Base-by-base conservation (phyloP, 2,329 filamentous ascomycete genomes). In the Fusarium secorum region DNA sequence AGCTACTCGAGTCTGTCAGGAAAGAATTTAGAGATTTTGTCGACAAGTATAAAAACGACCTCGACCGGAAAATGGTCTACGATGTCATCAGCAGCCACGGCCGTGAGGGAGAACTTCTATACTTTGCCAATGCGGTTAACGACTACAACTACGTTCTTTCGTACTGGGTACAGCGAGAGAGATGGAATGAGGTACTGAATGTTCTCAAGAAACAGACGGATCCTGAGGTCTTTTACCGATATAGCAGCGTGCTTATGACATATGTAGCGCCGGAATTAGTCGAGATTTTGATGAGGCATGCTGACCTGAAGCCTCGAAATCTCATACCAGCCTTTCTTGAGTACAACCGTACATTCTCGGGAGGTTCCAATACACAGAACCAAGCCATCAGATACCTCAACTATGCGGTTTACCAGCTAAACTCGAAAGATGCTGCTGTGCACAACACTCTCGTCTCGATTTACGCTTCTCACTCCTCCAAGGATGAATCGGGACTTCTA, bases 401-500 rank as follows among this genome's bases (percentile, higher is more conserved):
- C 72, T 97, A 95, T 79, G 93, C 94, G 64, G 95, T 99, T 76
- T 95, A 97, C 82, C 89, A 95, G 82, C 87, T 95, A 76, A 87
- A 92, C 79, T 91, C 94, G 57, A 87, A 91, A 64, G 88, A 95
- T 76, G 90, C 96, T 5, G 95, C 96, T 4, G 91, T 99, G 15
- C 96, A 99, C 83, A 99, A 99, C 79, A 98, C 96, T 0, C 88
- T 99, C 10, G 93, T 99, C 52, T 97, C 95, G 13, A 95, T 99
- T 55, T 97, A 98, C 79, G 96, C 96, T 7, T 94, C 95, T 1
- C 91, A 96, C 74, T 85, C 91, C 5, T 94, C 93, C 5, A 87
- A 89, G 60, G 94, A 97, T 61, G 96, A 99, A 82, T 90, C 92
- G 0, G 92, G 92, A 1, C 87, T 99, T 4, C 87, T 98, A 42